phyloP scores from a whole-genome alignment of 257 asterid genomes.

The Paulownia fortunei region DNA sequence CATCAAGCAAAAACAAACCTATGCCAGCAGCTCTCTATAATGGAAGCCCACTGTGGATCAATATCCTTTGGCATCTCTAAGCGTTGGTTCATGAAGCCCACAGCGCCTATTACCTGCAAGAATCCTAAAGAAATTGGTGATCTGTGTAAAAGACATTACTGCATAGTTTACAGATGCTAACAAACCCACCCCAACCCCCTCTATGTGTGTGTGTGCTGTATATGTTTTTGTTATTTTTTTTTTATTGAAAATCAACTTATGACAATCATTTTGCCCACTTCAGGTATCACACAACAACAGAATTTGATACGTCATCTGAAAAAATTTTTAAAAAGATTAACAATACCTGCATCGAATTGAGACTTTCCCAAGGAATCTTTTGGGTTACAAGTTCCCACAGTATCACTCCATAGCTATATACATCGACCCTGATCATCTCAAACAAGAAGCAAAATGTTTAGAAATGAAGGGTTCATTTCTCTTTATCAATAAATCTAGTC shows the following conservation, averaged over 20 bases:
- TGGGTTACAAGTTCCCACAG: conserved; percentile 94
- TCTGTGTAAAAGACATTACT: neutral
- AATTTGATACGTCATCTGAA: neutral
- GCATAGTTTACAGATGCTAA: neutral
- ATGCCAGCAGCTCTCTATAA: conserved; percentile 92
- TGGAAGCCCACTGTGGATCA: conserved; percentile 78
- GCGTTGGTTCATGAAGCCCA: conserved; percentile 96
- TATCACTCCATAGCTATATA: conserved; percentile 90
- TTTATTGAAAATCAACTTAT: neutral
- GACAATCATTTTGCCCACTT: neutral
- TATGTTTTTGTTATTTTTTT: neutral
- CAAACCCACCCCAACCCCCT: neutral
- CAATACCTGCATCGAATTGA: conserved; percentile 90
- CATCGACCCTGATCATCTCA: conserved; percentile 71
- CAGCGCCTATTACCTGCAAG: conserved; percentile 90
- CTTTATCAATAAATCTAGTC: neutral
- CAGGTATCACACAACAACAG: neutral
- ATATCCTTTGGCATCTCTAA: conserved; percentile 80
- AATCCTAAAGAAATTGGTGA: conserved; percentile 13
- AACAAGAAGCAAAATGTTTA: conserved; percentile 25
- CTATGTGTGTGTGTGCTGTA: neutral
- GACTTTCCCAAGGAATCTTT: conserved; percentile 93
- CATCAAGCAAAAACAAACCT: conserved; percentile 50
- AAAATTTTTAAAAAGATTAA: neutral
- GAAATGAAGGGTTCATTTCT: neutral